phyloP scores from a whole-genome alignment of 257 asterid species.

The Verbena officinalis region DNA sequence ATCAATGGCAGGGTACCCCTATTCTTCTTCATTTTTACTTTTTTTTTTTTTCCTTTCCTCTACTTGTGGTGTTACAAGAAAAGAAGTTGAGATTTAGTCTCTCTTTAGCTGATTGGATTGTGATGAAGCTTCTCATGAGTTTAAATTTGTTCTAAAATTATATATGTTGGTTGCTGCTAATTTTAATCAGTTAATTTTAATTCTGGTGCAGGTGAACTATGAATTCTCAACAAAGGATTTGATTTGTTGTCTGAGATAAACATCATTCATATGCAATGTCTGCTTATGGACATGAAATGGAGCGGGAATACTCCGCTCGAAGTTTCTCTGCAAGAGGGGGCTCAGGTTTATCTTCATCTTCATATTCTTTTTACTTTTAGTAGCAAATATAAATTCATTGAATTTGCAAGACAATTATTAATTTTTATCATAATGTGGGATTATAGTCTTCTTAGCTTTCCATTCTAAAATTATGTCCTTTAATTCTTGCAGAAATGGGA shows the following conservation, averaged over 20 bases:
- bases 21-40: neutral
- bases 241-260: constrained; percentile 1
- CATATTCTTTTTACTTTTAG: neutral
- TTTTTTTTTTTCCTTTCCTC: too few relatives aligned
- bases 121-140: neutral
- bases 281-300: constrained; percentile 39
- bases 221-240: constrained; percentile 1
- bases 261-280: constrained; percentile 34
- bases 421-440: too few relatives aligned
- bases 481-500: constrained; percentile 48
- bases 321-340: constrained; percentile 47
- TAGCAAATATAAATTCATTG: neutral
- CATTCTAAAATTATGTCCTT: neutral
- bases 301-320: constrained; percentile 36
- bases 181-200: too few relatives aligned
- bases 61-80: constrained; percentile 3
- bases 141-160: neutral
- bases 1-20: too few relatives aligned
- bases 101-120: neutral
- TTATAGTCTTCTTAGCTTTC: too few relatives aligned
- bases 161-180: too few relatives aligned
- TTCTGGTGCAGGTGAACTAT: constrained; percentile 30
- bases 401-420: neutral
- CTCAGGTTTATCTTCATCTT: constrained; percentile 42
- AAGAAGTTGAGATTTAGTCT: constrained; percentile 6